Conservation (phyloP, 1,284 basidiomycete species). For the Moesziomyces sp. region DNA sequence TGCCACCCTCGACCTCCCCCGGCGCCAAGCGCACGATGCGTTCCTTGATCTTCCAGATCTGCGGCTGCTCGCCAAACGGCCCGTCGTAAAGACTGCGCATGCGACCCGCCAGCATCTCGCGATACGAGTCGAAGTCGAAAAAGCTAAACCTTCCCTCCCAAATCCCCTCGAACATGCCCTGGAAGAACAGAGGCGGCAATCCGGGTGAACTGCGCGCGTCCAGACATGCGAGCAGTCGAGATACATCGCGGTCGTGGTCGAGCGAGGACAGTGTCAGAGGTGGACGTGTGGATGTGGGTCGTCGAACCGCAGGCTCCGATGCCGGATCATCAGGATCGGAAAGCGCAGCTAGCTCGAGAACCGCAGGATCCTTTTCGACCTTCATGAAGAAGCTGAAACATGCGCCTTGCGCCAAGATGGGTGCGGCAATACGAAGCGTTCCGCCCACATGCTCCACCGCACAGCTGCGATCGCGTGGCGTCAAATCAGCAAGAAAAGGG, state of each 20-base stretch:
- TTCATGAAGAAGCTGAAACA: constrained; percentile 68
- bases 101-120: constrained; percentile 70
- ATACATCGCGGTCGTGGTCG: constrained; percentile 57
- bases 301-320: constrained; percentile 20
- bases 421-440: constrained; percentile 57
- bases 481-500: constrained; percentile 70
- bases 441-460: constrained; percentile 68
- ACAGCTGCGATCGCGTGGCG: constrained; percentile 66
- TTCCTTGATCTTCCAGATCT: constrained; percentile 72
- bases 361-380: constrained; percentile 67
- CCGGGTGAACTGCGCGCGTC: constrained; percentile 69
- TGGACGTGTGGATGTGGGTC: constrained; percentile 27
- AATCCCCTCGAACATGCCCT: constrained; percentile 70
- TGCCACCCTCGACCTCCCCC: constrained; percentile 31
- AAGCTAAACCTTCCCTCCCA: constrained; percentile 73
- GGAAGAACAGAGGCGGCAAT: constrained; percentile 68
- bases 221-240: constrained; percentile 49
- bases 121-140: constrained; percentile 73
- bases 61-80: constrained; percentile 72
- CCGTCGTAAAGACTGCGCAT: constrained; percentile 71
- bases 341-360: constrained; percentile 45
- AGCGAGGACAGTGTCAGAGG: constrained; percentile 44
- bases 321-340: constrained; percentile 22
- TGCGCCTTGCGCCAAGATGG: constrained; percentile 66
- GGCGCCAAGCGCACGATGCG: constrained; percentile 67